phyloP scores from a whole-genome alignment of 805 yeast genomes.

The Clavispora asparagi region DNA sequence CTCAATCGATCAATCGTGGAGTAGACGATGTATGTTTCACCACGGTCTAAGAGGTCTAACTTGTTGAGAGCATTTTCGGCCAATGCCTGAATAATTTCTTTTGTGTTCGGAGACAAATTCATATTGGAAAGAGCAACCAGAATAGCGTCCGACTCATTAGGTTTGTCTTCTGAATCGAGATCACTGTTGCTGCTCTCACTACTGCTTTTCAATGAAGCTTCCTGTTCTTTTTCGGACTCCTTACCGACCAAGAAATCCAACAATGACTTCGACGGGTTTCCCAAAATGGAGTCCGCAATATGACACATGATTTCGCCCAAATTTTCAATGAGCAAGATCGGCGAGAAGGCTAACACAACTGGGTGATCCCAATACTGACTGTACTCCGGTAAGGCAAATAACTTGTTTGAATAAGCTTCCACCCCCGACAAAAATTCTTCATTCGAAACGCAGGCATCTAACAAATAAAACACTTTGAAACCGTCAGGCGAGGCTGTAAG shows the following conservation, averaged over 20 bases:
- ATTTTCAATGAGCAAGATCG: slow-evolving; percentile 30
- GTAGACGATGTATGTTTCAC: slow-evolving; percentile 51
- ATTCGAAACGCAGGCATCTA: slow-evolving; percentile 35
- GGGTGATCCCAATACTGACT: slow-evolving; percentile 20
- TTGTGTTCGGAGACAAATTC: slow-evolving; percentile 19
- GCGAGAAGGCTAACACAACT: slow-evolving; percentile 26
- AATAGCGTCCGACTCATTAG: background rate
- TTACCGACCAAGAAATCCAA: slow-evolving; percentile 24
- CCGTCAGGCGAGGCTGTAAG: slow-evolving; percentile 19
- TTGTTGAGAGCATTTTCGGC: slow-evolving; percentile 33
- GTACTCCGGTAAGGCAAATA: slow-evolving; percentile 10
- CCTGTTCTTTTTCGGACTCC: slow-evolving; percentile 19
- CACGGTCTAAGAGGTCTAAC: slow-evolving; percentile 48
- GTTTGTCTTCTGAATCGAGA: slow-evolving; percentile 16
- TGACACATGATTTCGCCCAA: slow-evolving; percentile 33
- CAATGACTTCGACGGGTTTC: slow-evolving; percentile 19
- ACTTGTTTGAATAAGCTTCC: slow-evolving; percentile 24
- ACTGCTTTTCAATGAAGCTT: background rate
- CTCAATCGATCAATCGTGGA: slow-evolving; percentile 44
- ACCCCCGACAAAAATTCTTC: slow-evolving; percentile 33
- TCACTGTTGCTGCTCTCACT: slow-evolving; percentile 11
- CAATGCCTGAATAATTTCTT: slow-evolving; percentile 23
- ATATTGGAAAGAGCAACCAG: background rate
- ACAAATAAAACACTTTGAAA: slow-evolving; percentile 25
- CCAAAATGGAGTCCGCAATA: slow-evolving; percentile 26